These are phyloP conservation scores for Bruguiera gymnorhiza DNA, from an alignment of 345 rosid genomes.

Conservation along the genomic window DNA sequence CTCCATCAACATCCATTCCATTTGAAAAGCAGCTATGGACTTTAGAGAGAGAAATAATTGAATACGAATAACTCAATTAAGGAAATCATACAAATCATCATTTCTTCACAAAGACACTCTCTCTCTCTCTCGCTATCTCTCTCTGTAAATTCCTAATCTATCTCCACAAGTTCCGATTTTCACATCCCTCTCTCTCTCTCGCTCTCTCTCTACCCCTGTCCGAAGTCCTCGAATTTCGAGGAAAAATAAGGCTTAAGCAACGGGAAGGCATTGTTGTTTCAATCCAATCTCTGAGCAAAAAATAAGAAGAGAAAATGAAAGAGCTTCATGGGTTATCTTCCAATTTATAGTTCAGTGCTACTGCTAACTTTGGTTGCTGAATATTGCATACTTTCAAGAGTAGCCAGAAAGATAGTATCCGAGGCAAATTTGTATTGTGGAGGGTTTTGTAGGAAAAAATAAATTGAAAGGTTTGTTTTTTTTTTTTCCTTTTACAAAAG, in stretches of 20 bases:
- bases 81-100: constrained; percentile 4
- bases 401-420: constrained; percentile 44
- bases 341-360: neutral
- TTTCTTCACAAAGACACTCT: neutral
- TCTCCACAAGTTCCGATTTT: constrained; percentile 19
- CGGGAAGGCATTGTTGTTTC: too few species aligned
- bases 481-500: constrained; percentile 12
- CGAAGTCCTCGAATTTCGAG: constrained; percentile 9
- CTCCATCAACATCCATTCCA: too few species aligned
- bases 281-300: too few species aligned
- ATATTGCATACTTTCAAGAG: too few species aligned
- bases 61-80: too few species aligned
- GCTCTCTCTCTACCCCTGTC: neutral
- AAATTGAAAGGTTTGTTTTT: constrained; percentile 18
- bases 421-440: constrained; percentile 27
- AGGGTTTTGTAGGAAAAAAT: neutral
- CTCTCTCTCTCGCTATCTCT: neutral
- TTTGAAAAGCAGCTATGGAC: constrained; percentile 8
- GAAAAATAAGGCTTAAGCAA: neutral
- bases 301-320: too few species aligned
- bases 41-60: constrained; percentile 2
- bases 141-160: neutral
- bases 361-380: neutral
- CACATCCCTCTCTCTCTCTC: neutral
- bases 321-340: neutral